Evolutionary conservation across 176 grass and related monocot genomes (phyloP), one percentile per base, ranked within the genome.

Genomic region (Neostapfia colusana): DNA sequence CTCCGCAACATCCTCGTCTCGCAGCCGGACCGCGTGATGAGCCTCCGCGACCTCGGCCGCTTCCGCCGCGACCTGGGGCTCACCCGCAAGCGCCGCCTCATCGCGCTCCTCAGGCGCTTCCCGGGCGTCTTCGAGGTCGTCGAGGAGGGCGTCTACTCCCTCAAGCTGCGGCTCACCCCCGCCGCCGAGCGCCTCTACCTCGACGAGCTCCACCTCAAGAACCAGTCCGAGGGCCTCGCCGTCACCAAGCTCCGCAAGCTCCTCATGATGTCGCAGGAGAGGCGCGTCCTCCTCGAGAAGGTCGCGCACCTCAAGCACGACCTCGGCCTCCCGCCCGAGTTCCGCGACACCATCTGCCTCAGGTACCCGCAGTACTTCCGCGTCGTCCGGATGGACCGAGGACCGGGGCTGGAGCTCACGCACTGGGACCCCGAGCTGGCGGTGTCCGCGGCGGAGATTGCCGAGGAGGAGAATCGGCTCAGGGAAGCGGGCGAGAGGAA

Each of bases 91-190:
- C 95, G 95, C 79, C 89, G 91, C 36, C 90, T 99, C 77, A 95
- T 99, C 76, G 95, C 91, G 42, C 78, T 99, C 37, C 82, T 99
- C 79, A 92, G 77, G 87, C 64, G 74, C 0, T 99, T 99, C 79
- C 95, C 95, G 6, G 95, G 81, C 12, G 89, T 99, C 45, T 95
- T 95, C 50, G 87, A 95, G 46, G 67, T 99, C 43, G 65, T 99
- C 10, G 95, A 99, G 90, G 95, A 99, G 45, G 91, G 95, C 63
- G 91, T 90, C 41, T 99, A 92, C 78, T 99, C 91, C 20, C 87
- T 99, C 12, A 81, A 74, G 25, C 88, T 99, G 71, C 88, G 76
- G 27, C 91, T 99, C 55, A 95, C 95, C 8, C 85, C 89, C 1
- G 80, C 74, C 69, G 95, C 95, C 9, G 95, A 99, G 77, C 81